phyloP scores from a whole-genome alignment of 1,139 yeast species.

The Lizanozyma gosingica region DNA sequence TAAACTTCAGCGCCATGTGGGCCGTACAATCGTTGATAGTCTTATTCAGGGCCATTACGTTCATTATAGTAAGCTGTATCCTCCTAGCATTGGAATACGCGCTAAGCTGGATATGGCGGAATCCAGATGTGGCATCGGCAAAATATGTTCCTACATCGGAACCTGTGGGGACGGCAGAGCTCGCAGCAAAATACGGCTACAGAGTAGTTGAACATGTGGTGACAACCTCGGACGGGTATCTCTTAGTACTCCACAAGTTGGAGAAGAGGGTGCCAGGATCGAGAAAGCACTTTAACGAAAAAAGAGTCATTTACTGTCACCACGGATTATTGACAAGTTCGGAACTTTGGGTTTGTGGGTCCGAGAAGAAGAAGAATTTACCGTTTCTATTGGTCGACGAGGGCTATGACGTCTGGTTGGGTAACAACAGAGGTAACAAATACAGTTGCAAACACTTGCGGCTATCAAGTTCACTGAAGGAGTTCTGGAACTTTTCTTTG shows the following conservation, averaged over 20 bases:
- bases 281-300: slow-evolving; percentile 4
- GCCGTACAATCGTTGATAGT: too few species aligned
- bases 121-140: too few species aligned
- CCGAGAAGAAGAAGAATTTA: slow-evolving; percentile 20
- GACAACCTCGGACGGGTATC: slow-evolving; percentile 36
- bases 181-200: slow-evolving; percentile 34
- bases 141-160: too few species aligned
- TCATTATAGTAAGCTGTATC: too few species aligned
- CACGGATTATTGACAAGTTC: slow-evolving; percentile 41
- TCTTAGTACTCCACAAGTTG: slow-evolving; percentile 31
- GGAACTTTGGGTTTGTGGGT: slow-evolving; percentile 35
- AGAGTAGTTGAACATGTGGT: slow-evolving; percentile 66
- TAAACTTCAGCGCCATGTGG: too few species aligned
- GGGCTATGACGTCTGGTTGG: slow-evolving; percentile 6
- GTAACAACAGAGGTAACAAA: slow-evolving; percentile 17
- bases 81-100: too few species aligned
- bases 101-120: too few species aligned
- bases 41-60: too few species aligned
- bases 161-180: background rate
- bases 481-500: slow-evolving; percentile 27
- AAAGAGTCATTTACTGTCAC: slow-evolving; percentile 33
- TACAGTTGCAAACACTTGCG: slow-evolving; percentile 31
- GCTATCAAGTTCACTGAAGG: slow-evolving; percentile 17
- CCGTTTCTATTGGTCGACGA: slow-evolving; percentile 22
- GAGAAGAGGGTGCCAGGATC: slow-evolving; percentile 6